A percentile compares a stretch with the other conserved stretches of the same genome.
Conservation (phyloP, 2,329 filamentous ascomycete genomes). For the Alternaria burnsii region DNA sequence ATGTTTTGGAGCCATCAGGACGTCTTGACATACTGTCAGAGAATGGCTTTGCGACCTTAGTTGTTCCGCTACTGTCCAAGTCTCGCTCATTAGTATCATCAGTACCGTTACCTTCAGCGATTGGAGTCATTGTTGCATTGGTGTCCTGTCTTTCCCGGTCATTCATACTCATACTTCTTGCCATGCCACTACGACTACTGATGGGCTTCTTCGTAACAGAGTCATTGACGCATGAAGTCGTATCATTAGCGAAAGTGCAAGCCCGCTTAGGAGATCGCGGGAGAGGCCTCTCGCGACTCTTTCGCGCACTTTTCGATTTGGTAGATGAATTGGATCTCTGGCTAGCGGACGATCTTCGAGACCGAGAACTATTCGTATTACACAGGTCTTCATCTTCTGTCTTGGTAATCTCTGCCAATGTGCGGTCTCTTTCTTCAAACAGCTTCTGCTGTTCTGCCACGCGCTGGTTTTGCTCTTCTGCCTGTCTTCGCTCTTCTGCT, state of each 20-base stretch:
- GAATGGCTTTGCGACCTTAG: neutral
- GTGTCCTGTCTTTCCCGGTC: neutral
- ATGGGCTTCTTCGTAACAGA: neutral
- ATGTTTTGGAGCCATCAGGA: neutral
- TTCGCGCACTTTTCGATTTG: neutral
- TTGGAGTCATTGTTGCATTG: neutral
- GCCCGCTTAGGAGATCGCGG: neutral
- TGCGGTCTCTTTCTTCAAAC: neutral
- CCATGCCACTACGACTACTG: too few relatives aligned
- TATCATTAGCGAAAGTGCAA: neutral
- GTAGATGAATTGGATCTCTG: neutral
- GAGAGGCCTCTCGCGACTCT: neutral
- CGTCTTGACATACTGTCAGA: neutral
- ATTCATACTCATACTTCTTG: conserved; percentile 1
- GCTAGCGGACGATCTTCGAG: neutral
- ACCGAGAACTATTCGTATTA: neutral
- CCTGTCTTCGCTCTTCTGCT: neutral
- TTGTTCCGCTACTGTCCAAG: neutral
- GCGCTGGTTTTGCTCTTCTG: neutral
- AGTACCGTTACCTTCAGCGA: neutral
- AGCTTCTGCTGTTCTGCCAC: neutral
- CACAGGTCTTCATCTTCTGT: neutral
- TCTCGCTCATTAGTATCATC: neutral
- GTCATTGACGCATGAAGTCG: neutral
- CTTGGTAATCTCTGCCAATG: neutral